Evolutionary conservation across 192 early-diverging fungal species (phyloP).

Genomic region (Mortierella antarctica): DNA sequence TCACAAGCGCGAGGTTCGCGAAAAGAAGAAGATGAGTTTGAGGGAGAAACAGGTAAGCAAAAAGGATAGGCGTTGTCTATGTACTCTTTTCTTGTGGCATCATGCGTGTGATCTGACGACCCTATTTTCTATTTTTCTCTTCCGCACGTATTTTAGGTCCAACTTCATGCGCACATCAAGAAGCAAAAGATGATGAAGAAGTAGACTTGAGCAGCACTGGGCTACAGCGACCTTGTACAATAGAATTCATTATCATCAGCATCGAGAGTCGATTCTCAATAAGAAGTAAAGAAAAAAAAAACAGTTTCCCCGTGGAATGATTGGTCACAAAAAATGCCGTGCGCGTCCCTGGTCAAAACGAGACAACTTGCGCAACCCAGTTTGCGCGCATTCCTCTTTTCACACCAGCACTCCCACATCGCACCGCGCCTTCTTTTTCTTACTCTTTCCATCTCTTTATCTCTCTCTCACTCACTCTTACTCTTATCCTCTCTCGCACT

Average conservation of each 20-base stretch:
- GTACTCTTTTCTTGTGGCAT: neutral
- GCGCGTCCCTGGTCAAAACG: neutral
- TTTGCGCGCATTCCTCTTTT: neutral
- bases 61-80: neutral
- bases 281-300: neutral
- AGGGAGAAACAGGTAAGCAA: slow-evolving; percentile 74
- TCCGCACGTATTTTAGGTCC: slow-evolving; percentile 20
- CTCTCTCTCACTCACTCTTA: neutral
- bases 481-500: neutral
- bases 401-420: no score
- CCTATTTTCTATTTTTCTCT: neutral
- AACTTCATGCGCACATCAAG: slow-evolving; percentile 67
- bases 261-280: neutral
- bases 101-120: neutral
- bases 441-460: neutral
- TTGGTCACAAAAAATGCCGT: neutral
- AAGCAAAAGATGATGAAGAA: slow-evolving; percentile 72
- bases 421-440: neutral
- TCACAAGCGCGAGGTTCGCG: slow-evolving; percentile 86
- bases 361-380: neutral
- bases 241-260: slow-evolving; percentile 22
- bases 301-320: no score
- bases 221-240: slow-evolving; percentile 30
- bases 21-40: slow-evolving; percentile 80
- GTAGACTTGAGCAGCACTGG: slow-evolving; percentile 20